Evolutionary conservation across 2,329 filamentous ascomycete species (phyloP), one percentile per base, ranked within the genome.

Genomic region (Raffaelea albimanens): DNA sequence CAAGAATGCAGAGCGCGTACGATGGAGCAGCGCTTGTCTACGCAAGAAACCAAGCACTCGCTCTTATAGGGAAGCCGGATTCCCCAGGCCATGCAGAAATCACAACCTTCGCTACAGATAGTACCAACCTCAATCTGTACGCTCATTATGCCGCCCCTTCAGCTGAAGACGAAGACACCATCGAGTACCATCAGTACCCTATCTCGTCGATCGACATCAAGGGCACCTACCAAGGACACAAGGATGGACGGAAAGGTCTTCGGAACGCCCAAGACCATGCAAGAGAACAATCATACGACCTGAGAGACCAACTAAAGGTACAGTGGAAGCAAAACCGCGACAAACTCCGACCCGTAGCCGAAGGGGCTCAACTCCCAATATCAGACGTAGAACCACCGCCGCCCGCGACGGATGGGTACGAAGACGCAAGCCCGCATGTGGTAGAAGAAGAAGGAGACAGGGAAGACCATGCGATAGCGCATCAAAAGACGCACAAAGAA

Each of bases 11-110:
- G n/a, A n/a, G n/a, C n/a, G n/a, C n/a, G n/a, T n/a, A n/a, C n/a
- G 56, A 57, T 31, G 49, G 60, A 19, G 58, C 59, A 4, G 55
- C 58, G 1, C 52, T 63, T 4, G 58, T 60, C n/a, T 55, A 58
- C 29, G 55, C 53, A 3, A 48, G 60, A 20, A 60, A 55, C 22
- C 40, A 55, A 5, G 60, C 59, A 31, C 55, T 62, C 1, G 4
- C 31, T 3, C 53, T 49, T 13, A 21, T 58, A 3, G 53, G 50
- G 2, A 49, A 52, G 21, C 18, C 52, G 1, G 52, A 58, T 20
- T 46, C 50, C 3, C 34, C 49, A 2, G 54, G 55, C 9, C 49
- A 57, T 31, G 52, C 60, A 9, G 40, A 50, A 7, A 22, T 61
- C 47, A 54, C 53, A 3, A 61, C 58, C 0, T 60, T 61, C 41